Evolutionary conservation across 345 rosid genomes (phyloP).

Genomic region (Heritiera littoralis): DNA sequence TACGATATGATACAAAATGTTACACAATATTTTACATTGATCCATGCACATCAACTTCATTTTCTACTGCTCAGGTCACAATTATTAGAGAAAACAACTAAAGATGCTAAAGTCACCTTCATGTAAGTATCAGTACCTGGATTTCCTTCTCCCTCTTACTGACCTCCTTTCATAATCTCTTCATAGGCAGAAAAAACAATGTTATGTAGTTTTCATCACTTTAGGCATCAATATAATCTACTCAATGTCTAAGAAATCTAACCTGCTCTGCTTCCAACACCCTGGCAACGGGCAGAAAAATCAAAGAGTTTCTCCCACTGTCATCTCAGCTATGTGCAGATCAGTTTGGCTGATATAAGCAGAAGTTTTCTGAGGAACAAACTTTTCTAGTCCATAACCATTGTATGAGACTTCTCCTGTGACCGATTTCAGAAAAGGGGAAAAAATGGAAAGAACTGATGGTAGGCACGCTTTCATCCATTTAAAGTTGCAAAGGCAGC

Average conservation of each 20-base stretch:
- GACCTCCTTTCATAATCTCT: slow-evolving; percentile 45
- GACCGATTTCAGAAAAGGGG: slow-evolving; percentile 31
- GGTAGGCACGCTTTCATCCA: too few species aligned
- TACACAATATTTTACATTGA: not conserved
- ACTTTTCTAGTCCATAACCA: slow-evolving; percentile 46
- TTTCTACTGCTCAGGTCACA: not conserved
- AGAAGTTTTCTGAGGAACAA: slow-evolving; percentile 62
- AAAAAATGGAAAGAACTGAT: not conserved
- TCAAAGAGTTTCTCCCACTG: slow-evolving; percentile 63
- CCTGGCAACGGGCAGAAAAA: slow-evolving; percentile 58
- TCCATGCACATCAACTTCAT: not conserved
- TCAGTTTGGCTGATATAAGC: slow-evolving; percentile 61
- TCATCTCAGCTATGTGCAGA: slow-evolving; percentile 53
- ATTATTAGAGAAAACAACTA: not conserved
- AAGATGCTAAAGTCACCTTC: slow-evolving; percentile 38
- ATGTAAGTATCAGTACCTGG: slow-evolving; percentile 46
- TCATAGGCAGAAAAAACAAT: not conserved
- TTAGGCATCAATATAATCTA: not conserved
- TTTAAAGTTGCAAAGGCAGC: too few species aligned
- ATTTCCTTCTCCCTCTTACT: slow-evolving; percentile 47
- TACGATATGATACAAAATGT: not conserved
- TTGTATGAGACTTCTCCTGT: slow-evolving; percentile 45
- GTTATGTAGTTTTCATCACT: not conserved
- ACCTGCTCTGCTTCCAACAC: slow-evolving; percentile 60
- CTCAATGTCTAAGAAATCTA: not conserved